These are phyloP conservation scores for Huntiella moniliformis DNA, from an alignment of 2,329 filamentous ascomycete genomes.

Conservation along the genomic window DNA sequence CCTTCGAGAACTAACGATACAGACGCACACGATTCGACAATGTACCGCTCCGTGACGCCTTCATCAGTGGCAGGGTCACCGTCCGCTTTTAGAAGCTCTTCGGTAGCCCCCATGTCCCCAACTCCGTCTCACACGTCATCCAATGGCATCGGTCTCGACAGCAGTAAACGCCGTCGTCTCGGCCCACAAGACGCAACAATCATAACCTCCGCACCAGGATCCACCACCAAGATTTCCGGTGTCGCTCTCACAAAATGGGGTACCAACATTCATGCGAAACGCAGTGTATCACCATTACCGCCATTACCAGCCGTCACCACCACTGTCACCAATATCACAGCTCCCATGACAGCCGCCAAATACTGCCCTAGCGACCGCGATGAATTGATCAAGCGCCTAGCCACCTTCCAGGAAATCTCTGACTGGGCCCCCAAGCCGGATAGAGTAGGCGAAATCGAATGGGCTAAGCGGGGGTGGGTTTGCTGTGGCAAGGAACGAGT, in stretches of 20 bases:
- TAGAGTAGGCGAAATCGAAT: slow-evolving; percentile 70
- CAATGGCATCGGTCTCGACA: slow-evolving; percentile 6
- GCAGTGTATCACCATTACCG: not conserved
- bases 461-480: slow-evolving; percentile 85
- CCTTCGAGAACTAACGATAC: slow-evolving; percentile 13
- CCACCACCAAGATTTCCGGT: slow-evolving; percentile 20
- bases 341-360: slow-evolving; percentile 30
- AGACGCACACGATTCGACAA: slow-evolving; percentile 9
- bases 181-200: slow-evolving; percentile 23
- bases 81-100: slow-evolving; percentile 10
- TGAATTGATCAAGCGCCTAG: slow-evolving; percentile 61
- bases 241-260: slow-evolving; percentile 25
- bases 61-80: slow-evolving; percentile 10
- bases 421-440: slow-evolving; percentile 89
- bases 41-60: slow-evolving; percentile 7
- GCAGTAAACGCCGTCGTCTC: slow-evolving; percentile 31
- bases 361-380: slow-evolving; percentile 77
- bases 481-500: slow-evolving; percentile 73
- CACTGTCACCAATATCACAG: slow-evolving; percentile 14
- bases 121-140: slow-evolving; percentile 7
- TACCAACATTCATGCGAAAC: slow-evolving; percentile 12
- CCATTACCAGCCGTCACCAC: slow-evolving; percentile 3
- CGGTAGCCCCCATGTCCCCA: not conserved
- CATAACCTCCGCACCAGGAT: slow-evolving; percentile 14
- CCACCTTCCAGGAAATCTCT: slow-evolving; percentile 78